Base-by-base conservation (phyloP, 306 rosid genomes). In the Elaeagnus macrophylla region DNA sequence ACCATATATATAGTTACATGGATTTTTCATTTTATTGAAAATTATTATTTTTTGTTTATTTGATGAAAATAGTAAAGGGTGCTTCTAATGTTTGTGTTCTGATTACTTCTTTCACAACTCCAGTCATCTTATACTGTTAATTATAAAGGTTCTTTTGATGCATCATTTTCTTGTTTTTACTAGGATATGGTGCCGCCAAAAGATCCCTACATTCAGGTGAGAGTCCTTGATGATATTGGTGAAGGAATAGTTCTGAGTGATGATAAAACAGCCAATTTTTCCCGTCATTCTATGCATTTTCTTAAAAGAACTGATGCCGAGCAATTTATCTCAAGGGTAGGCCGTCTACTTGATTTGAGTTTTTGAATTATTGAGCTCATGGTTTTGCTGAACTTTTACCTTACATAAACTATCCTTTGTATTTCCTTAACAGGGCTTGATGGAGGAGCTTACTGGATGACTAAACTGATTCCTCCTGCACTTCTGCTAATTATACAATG, bases 121-220 rank as follows among this genome's bases (percentile, higher is more conserved):
- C 32, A 25, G 4, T 25, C 32, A 25, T 25, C 32, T 25, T 25
- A 25, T 3, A 25, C 4, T 25, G 4, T 25, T 2, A 25, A 25
- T 5, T 25, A 25, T 25, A 25, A 25, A 25, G 32, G 32, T 25
- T 25, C 0, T 25, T 20, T 25, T 25, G 32, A 25, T 25, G 5
- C 32, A 25, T 25, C 32, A 25, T 25, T 25, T 25, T 63, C 59
- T 76, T 76, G 65, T 35, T 66, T 64, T 76, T 76, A 65, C 56
- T 72, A 90, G 97, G 97, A 90, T 69, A 81, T 86, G 94, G 91
- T 90, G 53, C 97, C 97, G 9, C 97, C 95, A 19, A 90, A 90
- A 68, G 97, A 90, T 71, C 95, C 97, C 41, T 90, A 77, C 62
- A 83, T 90, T 70, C 73, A 86, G 74, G 95, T 90, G 67, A 78